phyloP scores from a whole-genome alignment of 2,329 filamentous ascomycete genomes.

The Arthrobotrys sinensis region DNA sequence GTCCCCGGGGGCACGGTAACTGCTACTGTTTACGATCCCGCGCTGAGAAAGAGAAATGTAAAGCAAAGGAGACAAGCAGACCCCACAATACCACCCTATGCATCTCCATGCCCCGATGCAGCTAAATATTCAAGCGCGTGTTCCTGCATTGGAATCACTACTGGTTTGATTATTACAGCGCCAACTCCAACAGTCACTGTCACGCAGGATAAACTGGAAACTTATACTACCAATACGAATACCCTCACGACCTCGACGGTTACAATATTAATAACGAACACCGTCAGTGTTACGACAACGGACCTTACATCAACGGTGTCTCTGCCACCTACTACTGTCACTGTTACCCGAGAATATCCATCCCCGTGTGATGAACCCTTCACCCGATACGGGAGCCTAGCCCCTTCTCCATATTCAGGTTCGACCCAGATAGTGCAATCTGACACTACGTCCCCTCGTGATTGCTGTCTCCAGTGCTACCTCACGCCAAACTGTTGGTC shows the following conservation, averaged over 20 bases:
- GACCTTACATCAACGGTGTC: slow-evolving; percentile 3
- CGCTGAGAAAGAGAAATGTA: slow-evolving; percentile 15
- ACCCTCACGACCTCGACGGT: background rate
- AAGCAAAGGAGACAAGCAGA: background rate
- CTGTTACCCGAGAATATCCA: background rate
- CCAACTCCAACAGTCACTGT: slow-evolving; percentile 19
- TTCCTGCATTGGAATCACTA: slow-evolving; percentile 63
- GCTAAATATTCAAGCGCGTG: slow-evolving; percentile 65
- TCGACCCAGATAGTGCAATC: no score
- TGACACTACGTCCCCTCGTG: no score
- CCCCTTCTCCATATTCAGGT: no score
- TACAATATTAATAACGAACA: slow-evolving; percentile 9
- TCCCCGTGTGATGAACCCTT: background rate
- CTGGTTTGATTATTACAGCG: slow-evolving; percentile 6
- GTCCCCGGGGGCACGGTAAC: slow-evolving; percentile 3
- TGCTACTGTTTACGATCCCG: slow-evolving; percentile 2
- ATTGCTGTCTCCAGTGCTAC: no score
- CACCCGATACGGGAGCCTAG: no score
- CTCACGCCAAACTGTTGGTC: no score
- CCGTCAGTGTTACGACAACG: background rate
- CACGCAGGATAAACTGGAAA: slow-evolving; percentile 39
- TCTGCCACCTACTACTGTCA: slow-evolving; percentile 2
- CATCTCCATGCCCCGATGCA: slow-evolving; percentile 62
- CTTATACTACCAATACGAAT: slow-evolving; percentile 50
- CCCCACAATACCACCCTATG: slow-evolving; percentile 63